Evolutionary conservation across 495 filamentous ascomycete species (phyloP), one percentile per base, ranked within the genome.

Genomic region (Saxophila tyrrhenica): DNA sequence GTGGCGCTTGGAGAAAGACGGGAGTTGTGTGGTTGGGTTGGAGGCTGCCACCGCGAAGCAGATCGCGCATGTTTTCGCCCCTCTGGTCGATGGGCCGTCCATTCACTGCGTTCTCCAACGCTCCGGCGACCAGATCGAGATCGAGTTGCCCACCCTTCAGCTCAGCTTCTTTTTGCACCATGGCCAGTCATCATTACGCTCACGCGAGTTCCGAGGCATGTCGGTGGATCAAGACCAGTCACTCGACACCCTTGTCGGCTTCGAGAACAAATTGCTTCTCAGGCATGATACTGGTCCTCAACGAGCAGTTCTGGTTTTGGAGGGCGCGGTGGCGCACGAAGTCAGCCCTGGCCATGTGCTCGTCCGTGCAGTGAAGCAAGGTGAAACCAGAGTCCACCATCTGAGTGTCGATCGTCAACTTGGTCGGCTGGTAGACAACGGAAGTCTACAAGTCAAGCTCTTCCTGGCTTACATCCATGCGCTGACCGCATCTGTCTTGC

Each of bases 401-500:
- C 67, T 70, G 42, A 39, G 63, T 0, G 56, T 84, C n/a, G 73
- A 85, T 55, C 29, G 48, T 0, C 70, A 17, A 63, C 84, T 7
- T 52, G 67, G 0, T 74, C 78, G 39, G 74, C 75, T 56, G 75
- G 75, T 0, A 76, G 70, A 39, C 43, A 47, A 47, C 52, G 52
- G 52, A 17, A 41, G 47, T 21, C 48, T 84, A 1, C 68, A 74
- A 16, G 78, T 75, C 67, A 78, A 73, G 57, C 63, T 85, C 0
- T 72, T 70, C 48, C 58, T 78, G 10, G 72, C 68, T 38, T 79
- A 78, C 50, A 68, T 86, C 7, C 60, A 62, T 45, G 81, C 80
- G 0, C n/a, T 81, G 0, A 86, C 82, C 0, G 77, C 80, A 1
- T 74, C 70, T 48, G 76, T 71, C 43, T 55, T 85, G 0, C 73